Base-by-base conservation (phyloP, 768 basidiomycete genomes). In the Tulasnella calospora region DNA sequence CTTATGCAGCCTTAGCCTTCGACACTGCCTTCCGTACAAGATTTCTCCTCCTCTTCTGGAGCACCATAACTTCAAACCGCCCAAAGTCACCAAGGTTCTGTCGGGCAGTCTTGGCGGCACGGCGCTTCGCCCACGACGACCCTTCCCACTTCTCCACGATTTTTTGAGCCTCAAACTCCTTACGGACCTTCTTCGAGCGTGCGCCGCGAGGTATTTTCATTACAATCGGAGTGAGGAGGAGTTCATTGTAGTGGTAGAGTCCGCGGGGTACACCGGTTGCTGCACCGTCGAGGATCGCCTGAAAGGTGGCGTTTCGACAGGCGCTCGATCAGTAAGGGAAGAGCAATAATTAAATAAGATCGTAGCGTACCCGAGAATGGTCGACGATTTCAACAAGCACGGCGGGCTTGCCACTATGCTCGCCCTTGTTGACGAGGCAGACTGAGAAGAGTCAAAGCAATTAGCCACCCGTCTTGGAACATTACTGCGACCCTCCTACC, bases 381-480 rank as follows among this genome's bases (percentile, higher is more conserved):
- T 99, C 98, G 81, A 99, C 96, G 86, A 99, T 96, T 86, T 99
- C 96, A 73, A 91, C 92, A 85, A 99, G 96, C 81, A 95, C 92
- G 77, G 98, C 98, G 82, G 98, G 94, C 85, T 92, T 93, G 81
- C 96, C 96, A 69, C 90, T 88, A 79, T 87, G 89, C 78, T 94
- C 94, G 77, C 97, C 97, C 79, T 91, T 85, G 85, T 93, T 94
- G 87, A 99, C 89, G 87, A 99, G 95, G 85, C 98, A 95, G 80
- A 98, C 95, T 92, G 80, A 35, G 33, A 30, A 67, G 61, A 67
- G 61, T 19, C n/a, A 33, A 79, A 71, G 19, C 33, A 67, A 67
- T 67, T 12, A 38, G 41, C 71, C 17, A 46, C 23, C 7, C 44
- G 30, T 23, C 3, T 33, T 27, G 12, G 10, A 27, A 13, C 15